Conservation (phyloP, 306 rosid genomes). For the Neltuma alba region DNA sequence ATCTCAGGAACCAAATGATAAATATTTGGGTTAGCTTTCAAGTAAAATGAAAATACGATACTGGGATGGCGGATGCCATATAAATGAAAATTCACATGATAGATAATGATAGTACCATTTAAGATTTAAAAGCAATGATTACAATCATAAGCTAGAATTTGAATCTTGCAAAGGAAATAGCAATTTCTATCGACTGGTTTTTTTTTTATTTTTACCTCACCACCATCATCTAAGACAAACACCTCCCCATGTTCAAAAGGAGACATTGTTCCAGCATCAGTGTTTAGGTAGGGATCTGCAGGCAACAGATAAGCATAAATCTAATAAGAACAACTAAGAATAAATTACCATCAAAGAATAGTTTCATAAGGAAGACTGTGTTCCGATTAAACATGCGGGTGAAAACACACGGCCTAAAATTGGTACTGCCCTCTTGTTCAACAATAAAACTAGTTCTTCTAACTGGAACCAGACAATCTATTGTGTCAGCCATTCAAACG, state of each 20-base stretch:
- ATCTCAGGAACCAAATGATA: conserved; percentile 8
- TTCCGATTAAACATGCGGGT: conserved; percentile 20
- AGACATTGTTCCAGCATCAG: conserved; percentile 91
- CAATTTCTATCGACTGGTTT: conserved; percentile 3
- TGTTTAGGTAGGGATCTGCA: conserved; percentile 88
- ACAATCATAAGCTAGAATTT: conserved; percentile 21
- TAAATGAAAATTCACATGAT: neutral
- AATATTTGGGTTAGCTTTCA: conserved; percentile 5
- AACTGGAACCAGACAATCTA: neutral
- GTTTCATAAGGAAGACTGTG: conserved; percentile 6
- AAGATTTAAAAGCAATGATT: conserved; percentile 19
- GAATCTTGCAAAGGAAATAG: neutral
- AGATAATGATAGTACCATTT: neutral
- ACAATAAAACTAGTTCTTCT: neutral
- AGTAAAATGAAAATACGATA: conserved; percentile 26
- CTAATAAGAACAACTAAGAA: neutral
- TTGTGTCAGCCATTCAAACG: neutral
- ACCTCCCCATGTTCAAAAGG: conserved; percentile 93
- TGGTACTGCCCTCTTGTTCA: neutral
- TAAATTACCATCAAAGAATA: conserved; percentile 6
- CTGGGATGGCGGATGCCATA: neutral
- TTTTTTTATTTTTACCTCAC: conserved; percentile 71
- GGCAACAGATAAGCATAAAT: conserved; percentile 23
- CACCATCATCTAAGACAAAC: conserved; percentile 85
- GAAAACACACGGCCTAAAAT: conserved; percentile 21